Percentiles rank a stretch among this genome's conserved stretches.
Conservation (phyloP, 1,284 basidiomycete species). For the Rhodotorula sp. region DNA sequence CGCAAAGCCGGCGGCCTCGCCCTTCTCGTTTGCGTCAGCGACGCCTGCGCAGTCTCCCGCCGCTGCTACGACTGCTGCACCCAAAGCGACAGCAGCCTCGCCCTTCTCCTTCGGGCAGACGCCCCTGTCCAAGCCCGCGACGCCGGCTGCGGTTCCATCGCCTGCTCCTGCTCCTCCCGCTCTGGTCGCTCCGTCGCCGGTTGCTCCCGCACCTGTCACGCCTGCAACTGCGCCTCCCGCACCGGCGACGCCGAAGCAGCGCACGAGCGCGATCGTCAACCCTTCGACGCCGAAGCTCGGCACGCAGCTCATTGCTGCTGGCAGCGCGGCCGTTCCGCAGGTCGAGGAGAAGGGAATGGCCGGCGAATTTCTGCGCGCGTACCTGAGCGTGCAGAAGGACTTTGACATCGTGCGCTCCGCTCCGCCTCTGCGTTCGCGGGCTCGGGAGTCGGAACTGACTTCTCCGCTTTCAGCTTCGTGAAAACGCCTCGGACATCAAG, state of each 20-base stretch:
- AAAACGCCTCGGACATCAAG: slow-evolving; percentile 38
- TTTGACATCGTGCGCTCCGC: slow-evolving; percentile 46
- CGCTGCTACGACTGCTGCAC: neutral
- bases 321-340: slow-evolving; percentile 14
- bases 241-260: neutral
- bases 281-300: slow-evolving; percentile 30
- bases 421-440: slow-evolving; percentile 10
- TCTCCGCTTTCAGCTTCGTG: slow-evolving; percentile 43
- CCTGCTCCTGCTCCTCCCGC: slow-evolving; percentile 22
- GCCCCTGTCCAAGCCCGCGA: neutral
- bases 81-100: neutral
- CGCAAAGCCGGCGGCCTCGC: neutral
- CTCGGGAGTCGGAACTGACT: slow-evolving; percentile 25
- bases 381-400: slow-evolving; percentile 52
- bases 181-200: neutral
- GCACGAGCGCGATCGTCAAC: slow-evolving; percentile 28
- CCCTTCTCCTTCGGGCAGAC: slow-evolving; percentile 28
- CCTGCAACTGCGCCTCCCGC: slow-evolving; percentile 1
- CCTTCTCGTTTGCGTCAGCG: neutral
- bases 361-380: slow-evolving; percentile 47
- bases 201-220: neutral
- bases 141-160: neutral
- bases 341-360: slow-evolving; percentile 47
- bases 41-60: neutral
- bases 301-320: slow-evolving; percentile 9